Conservation (phyloP, 2,329 filamentous ascomycete genomes). For the Phyllosticta capitalensis region DNA sequence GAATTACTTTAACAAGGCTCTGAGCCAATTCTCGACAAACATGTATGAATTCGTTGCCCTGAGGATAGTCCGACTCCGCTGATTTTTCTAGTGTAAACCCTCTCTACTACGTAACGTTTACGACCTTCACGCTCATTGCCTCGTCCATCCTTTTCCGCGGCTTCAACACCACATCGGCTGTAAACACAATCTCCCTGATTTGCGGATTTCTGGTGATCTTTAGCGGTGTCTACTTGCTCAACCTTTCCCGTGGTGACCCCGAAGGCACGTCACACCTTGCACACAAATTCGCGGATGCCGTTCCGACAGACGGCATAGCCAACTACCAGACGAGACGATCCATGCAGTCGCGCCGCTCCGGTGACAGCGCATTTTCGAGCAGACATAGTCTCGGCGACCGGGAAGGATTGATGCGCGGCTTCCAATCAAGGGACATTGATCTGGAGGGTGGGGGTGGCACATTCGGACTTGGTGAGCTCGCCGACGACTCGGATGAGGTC, state of each 20-base stretch:
- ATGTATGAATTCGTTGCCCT: conserved; percentile 57
- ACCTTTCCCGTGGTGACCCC: conserved; percentile 87
- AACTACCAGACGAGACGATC: conserved; percentile 82
- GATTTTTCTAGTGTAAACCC: conserved; percentile 65
- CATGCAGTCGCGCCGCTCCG: conserved; percentile 79
- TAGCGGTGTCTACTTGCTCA: conserved; percentile 88
- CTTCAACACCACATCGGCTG: conserved; percentile 87
- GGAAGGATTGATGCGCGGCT: conserved; percentile 76
- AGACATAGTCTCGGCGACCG: conserved; percentile 48
- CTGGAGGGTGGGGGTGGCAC: conserved; percentile 41
- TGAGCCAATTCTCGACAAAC: conserved; percentile 93
- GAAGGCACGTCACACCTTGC: conserved; percentile 59
- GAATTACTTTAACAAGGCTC: conserved; percentile 99
- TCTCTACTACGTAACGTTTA: conserved; percentile 96
- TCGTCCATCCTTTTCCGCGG: conserved; percentile 94
- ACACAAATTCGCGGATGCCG: conserved; percentile 54
- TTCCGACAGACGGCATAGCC: conserved; percentile 85
- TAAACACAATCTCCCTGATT: conserved; percentile 86
- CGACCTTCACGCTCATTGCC: conserved; percentile 83
- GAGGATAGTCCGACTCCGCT: neutral
- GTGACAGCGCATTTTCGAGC: conserved; percentile 42
- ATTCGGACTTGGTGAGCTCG: conserved; percentile 69
- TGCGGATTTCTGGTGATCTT: conserved; percentile 94
- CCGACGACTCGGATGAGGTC: conserved; percentile 51
- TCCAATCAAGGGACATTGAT: conserved; percentile 33